Evolutionary conservation across 306 rosid genomes (phyloP).

Genomic region (Gleditsia sinensis): DNA sequence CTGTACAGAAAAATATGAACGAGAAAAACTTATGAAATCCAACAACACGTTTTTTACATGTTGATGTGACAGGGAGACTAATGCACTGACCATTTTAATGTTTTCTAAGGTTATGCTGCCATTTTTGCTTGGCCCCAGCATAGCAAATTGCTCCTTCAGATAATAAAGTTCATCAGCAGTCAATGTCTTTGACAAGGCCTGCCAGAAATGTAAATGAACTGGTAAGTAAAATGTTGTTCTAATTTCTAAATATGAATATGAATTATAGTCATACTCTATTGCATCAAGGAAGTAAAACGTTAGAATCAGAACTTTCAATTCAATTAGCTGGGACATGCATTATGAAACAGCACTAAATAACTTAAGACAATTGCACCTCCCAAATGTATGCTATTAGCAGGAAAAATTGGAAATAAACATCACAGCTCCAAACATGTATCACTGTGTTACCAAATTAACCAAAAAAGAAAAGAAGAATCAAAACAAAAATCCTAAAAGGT

Average conservation of each 20-base stretch:
- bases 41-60: constrained; percentile 7
- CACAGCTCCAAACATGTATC: background rate
- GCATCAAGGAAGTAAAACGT: background rate
- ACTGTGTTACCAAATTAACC: background rate
- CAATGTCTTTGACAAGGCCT: constrained; percentile 95
- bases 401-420: constrained; percentile 1
- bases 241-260: background rate
- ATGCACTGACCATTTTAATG: constrained; percentile 56
- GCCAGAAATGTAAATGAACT: constrained; percentile 41
- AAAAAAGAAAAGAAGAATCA: background rate
- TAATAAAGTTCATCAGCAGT: constrained; percentile 87
- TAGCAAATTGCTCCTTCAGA: constrained; percentile 82
- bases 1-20: constrained; percentile 50
- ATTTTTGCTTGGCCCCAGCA: constrained; percentile 84
- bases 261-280: constrained; percentile 18
- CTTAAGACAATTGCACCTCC: background rate
- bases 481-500: background rate
- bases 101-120: constrained; percentile 80
- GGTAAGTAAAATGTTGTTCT: background rate
- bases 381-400: background rate
- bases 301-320: constrained; percentile 28
- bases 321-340: constrained; percentile 10
- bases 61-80: constrained; percentile 22
- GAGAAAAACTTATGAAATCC: constrained; percentile 21
- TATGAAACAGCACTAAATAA: background rate